These are phyloP conservation scores for Myochromella boudieri DNA, from an alignment of 768 basidiomycete genomes.

Conservation along the genomic window DNA sequence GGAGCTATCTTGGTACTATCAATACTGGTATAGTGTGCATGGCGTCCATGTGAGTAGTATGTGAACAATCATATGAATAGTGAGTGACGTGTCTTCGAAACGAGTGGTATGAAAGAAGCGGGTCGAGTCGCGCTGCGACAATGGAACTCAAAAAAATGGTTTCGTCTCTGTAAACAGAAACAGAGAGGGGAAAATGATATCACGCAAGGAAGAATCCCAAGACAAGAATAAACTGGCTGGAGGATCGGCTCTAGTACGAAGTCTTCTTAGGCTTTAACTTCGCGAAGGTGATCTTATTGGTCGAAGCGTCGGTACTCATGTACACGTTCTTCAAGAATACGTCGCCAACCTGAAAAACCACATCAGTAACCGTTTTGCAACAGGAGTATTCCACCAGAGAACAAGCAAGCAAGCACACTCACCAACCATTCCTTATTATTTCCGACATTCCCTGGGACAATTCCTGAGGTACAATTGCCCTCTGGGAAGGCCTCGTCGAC, in stretches of 20 bases:
- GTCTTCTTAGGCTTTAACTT: conserved; percentile 16
- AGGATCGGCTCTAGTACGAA: not conserved
- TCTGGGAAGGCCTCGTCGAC: conserved; percentile 44
- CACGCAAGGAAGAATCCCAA: too few species aligned
- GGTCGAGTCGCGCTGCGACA: too few species aligned
- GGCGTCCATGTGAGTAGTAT: too few species aligned
- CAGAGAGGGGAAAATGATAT: too few species aligned
- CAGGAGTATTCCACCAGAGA: not conserved
- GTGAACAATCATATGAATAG: too few species aligned
- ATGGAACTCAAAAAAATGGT: too few species aligned
- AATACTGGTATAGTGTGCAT: too few species aligned
- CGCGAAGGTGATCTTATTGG: conserved; percentile 33
- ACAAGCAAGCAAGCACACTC: conserved; percentile 26
- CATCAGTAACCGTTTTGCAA: not conserved
- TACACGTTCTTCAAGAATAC: conserved; percentile 44
- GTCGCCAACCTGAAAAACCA: conserved; percentile 31
- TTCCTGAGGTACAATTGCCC: conserved; percentile 60
- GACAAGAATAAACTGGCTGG: not conserved
- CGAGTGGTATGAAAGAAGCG: too few species aligned
- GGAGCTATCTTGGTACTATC: too few species aligned
- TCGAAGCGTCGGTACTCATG: conserved; percentile 35
- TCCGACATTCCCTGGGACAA: conserved; percentile 52
- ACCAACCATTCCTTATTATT: conserved; percentile 61
- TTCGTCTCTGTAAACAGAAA: too few species aligned
- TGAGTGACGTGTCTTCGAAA: too few species aligned